Evolutionary conservation across 257 asterid species (phyloP).

Genomic region (Oldenlandia corymbosa): DNA sequence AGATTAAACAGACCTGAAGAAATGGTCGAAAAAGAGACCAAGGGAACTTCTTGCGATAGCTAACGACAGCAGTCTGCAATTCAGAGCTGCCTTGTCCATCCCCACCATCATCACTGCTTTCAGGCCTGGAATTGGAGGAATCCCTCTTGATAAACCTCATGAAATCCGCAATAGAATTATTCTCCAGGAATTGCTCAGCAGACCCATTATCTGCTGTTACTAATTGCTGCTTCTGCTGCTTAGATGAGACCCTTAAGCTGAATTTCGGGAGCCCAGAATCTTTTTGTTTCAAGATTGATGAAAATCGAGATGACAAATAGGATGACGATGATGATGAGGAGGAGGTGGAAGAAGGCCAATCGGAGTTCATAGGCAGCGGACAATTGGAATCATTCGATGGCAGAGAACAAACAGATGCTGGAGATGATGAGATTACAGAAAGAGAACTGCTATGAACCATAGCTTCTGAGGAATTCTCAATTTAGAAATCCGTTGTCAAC

Average conservation of each 20-base stretch:
- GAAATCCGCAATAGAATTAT: slow-evolving; percentile 86
- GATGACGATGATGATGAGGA: background rate
- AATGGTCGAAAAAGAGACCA: slow-evolving; percentile 88
- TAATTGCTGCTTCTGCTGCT: slow-evolving; percentile 19
- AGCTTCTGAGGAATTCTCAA: slow-evolving; percentile 15
- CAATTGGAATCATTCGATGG: slow-evolving; percentile 24
- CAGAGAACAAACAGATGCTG: slow-evolving; percentile 33
- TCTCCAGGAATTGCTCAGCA: slow-evolving; percentile 51
- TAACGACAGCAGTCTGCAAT: slow-evolving; percentile 86
- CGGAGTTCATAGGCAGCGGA: slow-evolving; percentile 11
- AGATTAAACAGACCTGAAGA: slow-evolving; percentile 47
- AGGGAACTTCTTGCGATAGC: slow-evolving; percentile 84
- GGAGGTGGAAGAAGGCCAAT: slow-evolving; percentile 20
- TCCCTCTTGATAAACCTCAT: slow-evolving; percentile 71
- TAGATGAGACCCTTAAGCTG: slow-evolving; percentile 32
- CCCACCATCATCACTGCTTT: slow-evolving; percentile 8
- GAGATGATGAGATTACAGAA: slow-evolving; percentile 42
- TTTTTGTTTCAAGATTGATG: slow-evolving; percentile 11
- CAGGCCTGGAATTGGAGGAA: slow-evolving; percentile 19
- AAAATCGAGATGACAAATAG: slow-evolving; percentile 10
- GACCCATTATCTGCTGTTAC: slow-evolving; percentile 32
- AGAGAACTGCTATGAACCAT: slow-evolving; percentile 49
- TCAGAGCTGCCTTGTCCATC: slow-evolving; percentile 33
- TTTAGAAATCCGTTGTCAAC: background rate
- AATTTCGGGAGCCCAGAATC: slow-evolving; percentile 27